Base-by-base conservation (phyloP, 169 alveolate genomes). In the Condylostoma magnum region DNA sequence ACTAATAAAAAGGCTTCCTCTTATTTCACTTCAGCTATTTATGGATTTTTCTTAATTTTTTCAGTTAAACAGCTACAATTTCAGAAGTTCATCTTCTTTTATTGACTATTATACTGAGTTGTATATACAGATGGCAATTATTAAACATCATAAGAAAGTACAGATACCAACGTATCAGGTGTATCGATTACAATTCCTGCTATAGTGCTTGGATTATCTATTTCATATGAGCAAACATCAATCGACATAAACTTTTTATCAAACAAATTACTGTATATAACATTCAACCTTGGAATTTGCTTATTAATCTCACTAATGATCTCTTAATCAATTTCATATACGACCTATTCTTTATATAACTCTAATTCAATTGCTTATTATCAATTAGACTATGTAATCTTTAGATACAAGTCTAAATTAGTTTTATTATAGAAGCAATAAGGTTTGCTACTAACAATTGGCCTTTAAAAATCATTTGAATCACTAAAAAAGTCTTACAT, bases 151-250 rank as follows among this genome's bases (percentile, higher is more conserved):
- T n/a, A n/a, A n/a, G n/a, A n/a, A n/a, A n/a, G n/a, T n/a, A n/a
- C n/a, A n/a, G n/a, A n/a, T n/a, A n/a, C n/a, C n/a, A n/a, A n/a
- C n/a, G 57, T n/a, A 44, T 63, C 57, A 18, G 73, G 73, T 3
- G 73, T 63, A 22, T 63, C 73, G 27, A 63, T 63, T 6, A 3
- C 73, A n/a, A 63, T 43, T 43, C 6, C 6, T n/a, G 28, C 31
- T 28, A 63, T 33, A 3, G n/a, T 25, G 58, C 58, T 31, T 18
- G 25, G 20, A n/a, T n/a, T n/a, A n/a, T 57, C 48, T 0, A 31
- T 8, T 34, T 36, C 52, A 20, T 25, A 22, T 20, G 73, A 57
- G 41, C 46, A 27, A 0, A 63, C 44, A 2, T 37, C 57, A 41
- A 63, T n/a, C 38, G 38, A 36, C n/a, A 63, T 22, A 43, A 3